Percentiles rank a stretch among this genome's conserved stretches.
These are phyloP conservation scores for Cardamine occulta DNA, from an alignment of 345 rosid species.

Conservation along the genomic window DNA sequence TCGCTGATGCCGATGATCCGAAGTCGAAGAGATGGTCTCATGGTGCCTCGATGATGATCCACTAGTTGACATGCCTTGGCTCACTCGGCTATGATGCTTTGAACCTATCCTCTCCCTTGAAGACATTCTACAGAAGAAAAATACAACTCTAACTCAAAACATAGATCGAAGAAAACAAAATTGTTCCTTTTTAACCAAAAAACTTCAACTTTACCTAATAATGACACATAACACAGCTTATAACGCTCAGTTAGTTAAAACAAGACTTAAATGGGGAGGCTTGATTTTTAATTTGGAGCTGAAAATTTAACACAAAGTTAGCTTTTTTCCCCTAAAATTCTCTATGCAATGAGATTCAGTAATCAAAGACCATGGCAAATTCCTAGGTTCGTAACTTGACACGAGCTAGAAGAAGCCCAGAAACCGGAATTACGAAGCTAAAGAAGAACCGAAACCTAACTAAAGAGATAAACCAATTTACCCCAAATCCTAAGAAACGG, in stretches of 20 bases:
- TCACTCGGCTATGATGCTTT: constrained; percentile 32
- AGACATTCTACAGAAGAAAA: constrained; percentile 35
- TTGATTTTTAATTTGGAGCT: too few relatives aligned
- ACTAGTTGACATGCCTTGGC: constrained; percentile 34
- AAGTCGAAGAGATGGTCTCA: constrained; percentile 18
- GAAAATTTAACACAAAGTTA: not conserved
- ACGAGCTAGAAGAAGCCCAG: constrained; percentile 31
- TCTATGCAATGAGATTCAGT: constrained; percentile 3
- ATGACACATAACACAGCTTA: not conserved
- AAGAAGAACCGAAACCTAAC: not conserved
- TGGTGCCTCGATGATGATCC: constrained; percentile 41
- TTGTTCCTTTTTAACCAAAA: not conserved
- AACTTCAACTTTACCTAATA: not conserved
- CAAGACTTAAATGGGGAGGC: not conserved
- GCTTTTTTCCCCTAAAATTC: not conserved
- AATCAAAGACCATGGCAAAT: not conserved
- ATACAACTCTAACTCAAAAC: not conserved
- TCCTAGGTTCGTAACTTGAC: constrained; percentile 1
- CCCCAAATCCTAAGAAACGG: constrained; percentile 14
- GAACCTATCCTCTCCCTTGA: constrained; percentile 40
- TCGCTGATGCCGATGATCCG: constrained; percentile 30
- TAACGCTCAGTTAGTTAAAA: not conserved
- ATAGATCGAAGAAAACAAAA: not conserved
- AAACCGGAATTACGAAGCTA: constrained; percentile 9
- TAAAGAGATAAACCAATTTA: constrained; percentile 8